A percentile compares a stretch with the other conserved stretches of the same genome.
Conservation (phyloP, 768 basidiomycete genomes). For the Hericium erinaceus region DNA sequence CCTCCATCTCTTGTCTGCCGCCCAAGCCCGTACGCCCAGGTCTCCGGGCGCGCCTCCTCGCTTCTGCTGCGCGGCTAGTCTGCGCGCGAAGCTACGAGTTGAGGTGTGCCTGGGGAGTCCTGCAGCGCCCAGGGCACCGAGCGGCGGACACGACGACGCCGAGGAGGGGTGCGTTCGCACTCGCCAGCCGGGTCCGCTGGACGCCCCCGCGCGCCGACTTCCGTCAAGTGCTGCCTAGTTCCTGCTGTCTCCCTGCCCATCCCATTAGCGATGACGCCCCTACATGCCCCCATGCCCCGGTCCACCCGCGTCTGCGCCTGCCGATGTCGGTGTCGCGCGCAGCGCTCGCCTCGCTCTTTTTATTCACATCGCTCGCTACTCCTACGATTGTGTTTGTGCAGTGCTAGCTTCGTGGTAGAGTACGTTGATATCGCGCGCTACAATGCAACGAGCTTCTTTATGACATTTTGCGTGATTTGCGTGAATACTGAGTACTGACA, state of each 20-base stretch:
- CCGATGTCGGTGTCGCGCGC: neutral
- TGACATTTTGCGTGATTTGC: neutral
- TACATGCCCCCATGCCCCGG: neutral
- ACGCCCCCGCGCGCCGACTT: neutral
- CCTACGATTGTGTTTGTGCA: neutral
- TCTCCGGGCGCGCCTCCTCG: constrained; percentile 9
- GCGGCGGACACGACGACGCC: neutral
- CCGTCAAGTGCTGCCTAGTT: neutral
- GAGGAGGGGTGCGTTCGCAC: constrained; percentile 9
- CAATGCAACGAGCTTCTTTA: neutral
- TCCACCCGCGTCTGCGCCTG: neutral
- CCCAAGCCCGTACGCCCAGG: neutral
- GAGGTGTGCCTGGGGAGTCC: constrained; percentile 6
- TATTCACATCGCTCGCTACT: neutral
- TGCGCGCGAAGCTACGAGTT: constrained; percentile 13
- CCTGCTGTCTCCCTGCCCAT: neutral
- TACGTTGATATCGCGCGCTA: neutral
- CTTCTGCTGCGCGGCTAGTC: constrained; percentile 14
- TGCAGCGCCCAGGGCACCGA: neutral
- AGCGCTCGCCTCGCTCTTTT: neutral
- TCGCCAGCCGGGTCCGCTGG: constrained; percentile 15
- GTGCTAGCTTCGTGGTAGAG: neutral
- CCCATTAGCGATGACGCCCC: constrained; percentile 1
- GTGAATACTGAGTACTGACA: neutral
- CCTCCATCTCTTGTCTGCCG: neutral